phyloP scores from a whole-genome alignment of 1,284 basidiomycete species.

The Puccinia brachypodii region DNA sequence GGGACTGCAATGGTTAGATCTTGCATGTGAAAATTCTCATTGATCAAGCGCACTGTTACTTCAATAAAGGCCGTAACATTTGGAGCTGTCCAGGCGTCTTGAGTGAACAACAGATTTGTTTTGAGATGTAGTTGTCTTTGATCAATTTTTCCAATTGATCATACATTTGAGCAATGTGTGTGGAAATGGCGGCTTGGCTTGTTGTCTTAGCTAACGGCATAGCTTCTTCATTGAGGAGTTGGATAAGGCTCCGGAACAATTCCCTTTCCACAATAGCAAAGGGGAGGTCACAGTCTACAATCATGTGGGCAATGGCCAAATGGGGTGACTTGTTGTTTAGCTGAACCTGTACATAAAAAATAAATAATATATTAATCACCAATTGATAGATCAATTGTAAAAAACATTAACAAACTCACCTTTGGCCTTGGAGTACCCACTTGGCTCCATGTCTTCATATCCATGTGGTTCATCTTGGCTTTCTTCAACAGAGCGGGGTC shows the following conservation, averaged over 20 bases:
- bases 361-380: too few species aligned
- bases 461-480: background rate
- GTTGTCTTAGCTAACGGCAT: background rate
- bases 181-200: background rate
- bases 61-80: background rate
- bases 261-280: background rate
- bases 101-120: background rate
- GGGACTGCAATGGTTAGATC: background rate
- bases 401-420: background rate
- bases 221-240: background rate
- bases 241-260: background rate
- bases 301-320: background rate
- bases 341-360: background rate
- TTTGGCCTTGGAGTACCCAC: background rate
- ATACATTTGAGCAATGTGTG: background rate
- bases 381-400: background rate
- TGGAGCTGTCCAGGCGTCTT: too few species aligned
- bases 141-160: background rate
- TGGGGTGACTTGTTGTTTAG: background rate
- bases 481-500: background rate
- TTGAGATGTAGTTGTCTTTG: background rate
- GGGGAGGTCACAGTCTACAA: constrained; percentile 7
- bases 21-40: background rate
- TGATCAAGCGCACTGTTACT: background rate
- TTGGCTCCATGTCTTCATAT: background rate